Percentiles rank a stretch among this genome's conserved stretches.
Evolutionary conservation across 306 rosid genomes (phyloP).

Genomic region (Cucurbita moschata): DNA sequence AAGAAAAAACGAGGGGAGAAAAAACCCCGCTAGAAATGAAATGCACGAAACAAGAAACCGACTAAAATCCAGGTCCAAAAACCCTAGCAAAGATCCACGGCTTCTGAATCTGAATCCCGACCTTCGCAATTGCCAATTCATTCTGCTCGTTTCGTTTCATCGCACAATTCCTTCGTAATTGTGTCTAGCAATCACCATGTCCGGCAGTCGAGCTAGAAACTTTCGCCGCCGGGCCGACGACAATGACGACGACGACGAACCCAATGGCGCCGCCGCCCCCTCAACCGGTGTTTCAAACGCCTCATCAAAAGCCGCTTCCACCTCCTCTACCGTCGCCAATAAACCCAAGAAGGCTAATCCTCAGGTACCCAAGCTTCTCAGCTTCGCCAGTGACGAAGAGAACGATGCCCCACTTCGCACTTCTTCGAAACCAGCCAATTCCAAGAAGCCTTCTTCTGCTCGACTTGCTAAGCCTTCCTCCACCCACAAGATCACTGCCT

Average conservation of each 20-base stretch:
- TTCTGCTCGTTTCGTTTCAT: background rate
- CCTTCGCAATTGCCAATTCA: background rate
- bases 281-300: background rate
- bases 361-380: slow-evolving; percentile 61
- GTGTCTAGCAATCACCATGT: slow-evolving; percentile 22
- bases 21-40: background rate
- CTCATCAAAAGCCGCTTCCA: no score
- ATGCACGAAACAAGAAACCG: background rate
- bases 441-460: slow-evolving; percentile 33
- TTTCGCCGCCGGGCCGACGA: slow-evolving; percentile 58
- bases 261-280: slow-evolving; percentile 11
- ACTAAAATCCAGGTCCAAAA: background rate
- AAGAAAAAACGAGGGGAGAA: no score
- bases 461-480: slow-evolving; percentile 37
- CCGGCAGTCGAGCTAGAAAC: slow-evolving; percentile 52
- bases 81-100: background rate
- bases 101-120: background rate
- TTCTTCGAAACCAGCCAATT: slow-evolving; percentile 17
- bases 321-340: slow-evolving; percentile 1
- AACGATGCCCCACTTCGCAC: slow-evolving; percentile 29
- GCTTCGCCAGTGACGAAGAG: slow-evolving; percentile 74
- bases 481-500: slow-evolving; percentile 50
- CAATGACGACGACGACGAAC: no score
- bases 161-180: background rate
- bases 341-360: slow-evolving; percentile 48